These are phyloP conservation scores for Picochlorum costavermella DNA, from an alignment of 139 green algal species.

Conservation along the genomic window DNA sequence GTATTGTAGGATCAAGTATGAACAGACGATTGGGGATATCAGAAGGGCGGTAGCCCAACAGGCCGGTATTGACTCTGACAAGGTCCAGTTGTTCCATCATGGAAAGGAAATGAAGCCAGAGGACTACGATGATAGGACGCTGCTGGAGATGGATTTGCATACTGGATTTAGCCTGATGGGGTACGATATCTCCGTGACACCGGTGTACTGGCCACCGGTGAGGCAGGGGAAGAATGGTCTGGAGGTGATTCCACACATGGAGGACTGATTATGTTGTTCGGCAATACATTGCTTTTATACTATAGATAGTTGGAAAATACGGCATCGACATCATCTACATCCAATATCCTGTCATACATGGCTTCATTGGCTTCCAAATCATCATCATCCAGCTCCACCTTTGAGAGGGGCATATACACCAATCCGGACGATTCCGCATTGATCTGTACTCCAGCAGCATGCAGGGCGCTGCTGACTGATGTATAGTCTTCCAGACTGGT, in stretches of 20 bases:
- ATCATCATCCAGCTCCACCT: constrained; percentile 29
- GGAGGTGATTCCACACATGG: constrained; percentile 24
- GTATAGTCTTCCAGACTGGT: constrained; percentile 27
- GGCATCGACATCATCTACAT: constrained; percentile 87
- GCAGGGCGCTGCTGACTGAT: constrained; percentile 15
- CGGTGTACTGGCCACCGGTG: constrained; percentile 65
- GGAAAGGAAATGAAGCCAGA: constrained; percentile 50
- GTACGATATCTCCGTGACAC: constrained; percentile 54
- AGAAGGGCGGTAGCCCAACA: constrained; percentile 33
- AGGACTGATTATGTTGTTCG: constrained; percentile 10
- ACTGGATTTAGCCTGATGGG: constrained; percentile 69
- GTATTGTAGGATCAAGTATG: constrained; percentile 53
- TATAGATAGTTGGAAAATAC: constrained; percentile 64
- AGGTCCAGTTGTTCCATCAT: constrained; percentile 67
- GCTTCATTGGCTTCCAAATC: constrained; percentile 59
- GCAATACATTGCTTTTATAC: constrained; percentile 8
- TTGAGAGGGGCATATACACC: constrained; percentile 18
- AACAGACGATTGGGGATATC: constrained; percentile 59
- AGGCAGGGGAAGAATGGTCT: constrained; percentile 47
- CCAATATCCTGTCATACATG: constrained; percentile 74
- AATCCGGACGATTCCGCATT: constrained; percentile 17
- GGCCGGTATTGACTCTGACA: constrained; percentile 37
- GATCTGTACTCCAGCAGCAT: constrained; percentile 11
- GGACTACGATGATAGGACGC: constrained; percentile 47
- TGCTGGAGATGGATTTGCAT: constrained; percentile 71